These are phyloP conservation scores for Grigorovia humatica DNA, from an alignment of 805 yeast species.

Conservation along the genomic window DNA sequence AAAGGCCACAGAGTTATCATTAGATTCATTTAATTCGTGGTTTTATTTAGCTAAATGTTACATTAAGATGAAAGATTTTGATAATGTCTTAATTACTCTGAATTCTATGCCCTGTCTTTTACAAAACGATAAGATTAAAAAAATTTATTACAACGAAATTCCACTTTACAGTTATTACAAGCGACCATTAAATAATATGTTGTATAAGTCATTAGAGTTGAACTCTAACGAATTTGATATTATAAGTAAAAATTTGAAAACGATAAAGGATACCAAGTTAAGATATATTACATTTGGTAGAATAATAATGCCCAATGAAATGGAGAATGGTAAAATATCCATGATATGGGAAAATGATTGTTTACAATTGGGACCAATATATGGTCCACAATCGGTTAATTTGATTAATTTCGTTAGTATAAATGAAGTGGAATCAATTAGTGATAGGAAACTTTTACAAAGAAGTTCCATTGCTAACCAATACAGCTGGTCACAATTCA, in stretches of 20 bases:
- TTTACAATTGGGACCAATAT: conserved; percentile 22
- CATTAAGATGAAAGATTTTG: conserved; percentile 15
- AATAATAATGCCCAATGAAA: conserved; percentile 23
- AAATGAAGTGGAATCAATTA: conserved; percentile 21
- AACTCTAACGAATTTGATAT: conserved; percentile 19
- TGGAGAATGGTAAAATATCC: conserved; percentile 15
- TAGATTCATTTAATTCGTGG: conserved; percentile 27
- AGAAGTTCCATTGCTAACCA: conserved; percentile 23
- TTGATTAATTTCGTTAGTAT: conserved; percentile 24
- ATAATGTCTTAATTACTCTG: conserved; percentile 21
- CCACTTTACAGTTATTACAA: conserved; percentile 15
- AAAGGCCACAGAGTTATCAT: conserved; percentile 18
- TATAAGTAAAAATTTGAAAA: conserved; percentile 15
- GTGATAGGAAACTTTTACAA: conserved; percentile 17
- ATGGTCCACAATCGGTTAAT: conserved; percentile 24
- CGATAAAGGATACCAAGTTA: conserved; percentile 19
- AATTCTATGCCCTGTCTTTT: conserved; percentile 25
- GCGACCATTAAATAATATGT: conserved; percentile 16
- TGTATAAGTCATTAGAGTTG: conserved; percentile 8
- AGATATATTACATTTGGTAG: conserved; percentile 21
- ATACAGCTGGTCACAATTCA: conserved; percentile 18
- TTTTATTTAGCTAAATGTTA: conserved; percentile 21
- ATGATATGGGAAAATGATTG: conserved; percentile 21
- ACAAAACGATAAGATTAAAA: conserved; percentile 15
- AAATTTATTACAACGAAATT: conserved; percentile 11